Percentiles rank a stretch among this genome's conserved stretches.
Evolutionary conservation across 202 grass and related monocot species (phyloP).

Genomic region (Cymbopogon flexuosus): DNA sequence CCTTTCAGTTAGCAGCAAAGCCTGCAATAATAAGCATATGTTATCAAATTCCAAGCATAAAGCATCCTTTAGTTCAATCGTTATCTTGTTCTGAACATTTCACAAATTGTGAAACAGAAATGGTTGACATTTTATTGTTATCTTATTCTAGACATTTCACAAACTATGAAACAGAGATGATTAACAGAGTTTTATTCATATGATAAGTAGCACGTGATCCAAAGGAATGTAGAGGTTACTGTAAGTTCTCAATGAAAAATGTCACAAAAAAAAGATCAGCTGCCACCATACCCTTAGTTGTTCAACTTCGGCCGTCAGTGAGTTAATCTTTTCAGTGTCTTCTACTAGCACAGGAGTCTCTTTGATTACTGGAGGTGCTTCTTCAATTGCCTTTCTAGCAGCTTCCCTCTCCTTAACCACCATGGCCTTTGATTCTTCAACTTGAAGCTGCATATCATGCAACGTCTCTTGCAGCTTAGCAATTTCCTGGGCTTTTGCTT

Average conservation of each 20-base stretch:
- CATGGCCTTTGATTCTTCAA: constrained; percentile 71
- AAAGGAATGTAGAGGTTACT: neutral
- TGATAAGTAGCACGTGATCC: constrained; percentile 5
- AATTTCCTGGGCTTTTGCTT: constrained; percentile 88
- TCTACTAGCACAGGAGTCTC: constrained; percentile 82
- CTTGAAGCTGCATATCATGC: constrained; percentile 67
- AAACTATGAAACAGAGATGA: neutral
- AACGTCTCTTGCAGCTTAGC: constrained; percentile 72
- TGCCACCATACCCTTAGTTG: constrained; percentile 62
- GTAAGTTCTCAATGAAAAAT: constrained; percentile 14
- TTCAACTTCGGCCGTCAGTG: constrained; percentile 63
- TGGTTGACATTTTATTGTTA: neutral
- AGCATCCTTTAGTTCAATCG: constrained; percentile 2
- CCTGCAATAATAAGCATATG: constrained; percentile 39
- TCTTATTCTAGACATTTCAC: neutral
- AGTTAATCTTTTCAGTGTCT: constrained; percentile 83
- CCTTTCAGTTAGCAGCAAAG: constrained; percentile 73
- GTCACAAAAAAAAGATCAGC: neutral
- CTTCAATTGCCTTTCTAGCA: constrained; percentile 94
- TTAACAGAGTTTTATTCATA: constrained; percentile 23
- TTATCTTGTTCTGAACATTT: constrained; percentile 2
- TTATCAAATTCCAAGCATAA: constrained; percentile 1
- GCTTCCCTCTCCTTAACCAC: constrained; percentile 83
- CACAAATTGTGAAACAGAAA: neutral
- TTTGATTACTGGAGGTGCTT: constrained; percentile 91